Base-by-base conservation (phyloP, 768 basidiomycete genomes). In the Mrakia blollopis region DNA sequence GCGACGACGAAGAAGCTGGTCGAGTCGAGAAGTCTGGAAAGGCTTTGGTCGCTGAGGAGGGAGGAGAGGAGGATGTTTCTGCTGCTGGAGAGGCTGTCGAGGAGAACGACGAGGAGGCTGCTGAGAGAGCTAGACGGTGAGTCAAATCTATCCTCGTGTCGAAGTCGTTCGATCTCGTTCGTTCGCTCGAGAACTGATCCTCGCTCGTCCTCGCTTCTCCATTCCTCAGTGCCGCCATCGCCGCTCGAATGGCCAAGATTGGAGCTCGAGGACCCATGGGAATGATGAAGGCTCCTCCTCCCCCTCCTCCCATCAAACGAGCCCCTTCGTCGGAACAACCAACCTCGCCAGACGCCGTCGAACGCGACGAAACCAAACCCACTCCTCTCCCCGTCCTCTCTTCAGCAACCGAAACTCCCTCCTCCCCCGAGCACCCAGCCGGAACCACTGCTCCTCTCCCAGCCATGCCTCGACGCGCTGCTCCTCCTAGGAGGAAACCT, bases 171-270 rank as follows among this genome's bases (percentile, higher is more conserved):
- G 47, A 50, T 18, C 21, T 21, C 14, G 44, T 14, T 7, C 69
- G 21, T 14, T 32, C 41, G 4, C 39, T 10, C 32, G 25, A 28
- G 35, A 4, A 28, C 70, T 30, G 11, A 41, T 6, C 57, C 5
- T 16, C 11, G 25, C n/a, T 21, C 21, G 13, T 65, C 11, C 10
- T 44, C 44, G 5, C 10, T 21, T 74, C 28, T 4, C 39, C 50
- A 41, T 35, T 21, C 25, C n/a, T 1, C 69, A 80, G 94, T 61
- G 91, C 93, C 7, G 90, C 92, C 16, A 90, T 98, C 81, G 93
- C 94, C 44, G 93, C 93, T 32, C 88, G 94, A 65, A 93, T 98
- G 93, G 94, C 93, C 60, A 90, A 91, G 78, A 87, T 98, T 25
- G 95, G 95, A 39, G 95, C 93, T 11, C 77, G 84, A 73, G 84